Conservation (phyloP, 495 filamentous ascomycete species). For the Staphylotrichum longicolle region DNA sequence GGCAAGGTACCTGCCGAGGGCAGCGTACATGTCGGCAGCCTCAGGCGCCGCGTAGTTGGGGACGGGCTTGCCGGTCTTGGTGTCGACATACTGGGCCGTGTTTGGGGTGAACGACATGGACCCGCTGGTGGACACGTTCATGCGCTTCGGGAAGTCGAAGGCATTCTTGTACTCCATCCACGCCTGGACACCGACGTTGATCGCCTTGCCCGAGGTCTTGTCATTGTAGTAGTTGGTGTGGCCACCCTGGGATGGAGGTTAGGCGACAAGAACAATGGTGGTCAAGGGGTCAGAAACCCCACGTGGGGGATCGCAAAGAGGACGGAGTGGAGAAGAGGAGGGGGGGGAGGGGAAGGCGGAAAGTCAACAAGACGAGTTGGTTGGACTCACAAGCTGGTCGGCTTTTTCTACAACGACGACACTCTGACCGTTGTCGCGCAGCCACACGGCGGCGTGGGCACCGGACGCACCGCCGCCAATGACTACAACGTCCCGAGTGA, state of each 20-base stretch:
- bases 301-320: too few relatives aligned
- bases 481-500: conserved; percentile 34
- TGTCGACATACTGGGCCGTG: conserved; percentile 38
- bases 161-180: conserved; percentile 28
- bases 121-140: conserved; percentile 35
- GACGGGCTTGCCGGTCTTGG: conserved; percentile 34
- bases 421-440: conserved; percentile 41
- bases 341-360: too few relatives aligned
- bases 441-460: conserved; percentile 45
- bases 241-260: conserved; percentile 35
- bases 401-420: conserved; percentile 43
- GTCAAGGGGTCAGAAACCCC: too few relatives aligned
- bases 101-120: conserved; percentile 17
- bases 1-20: conserved; percentile 36
- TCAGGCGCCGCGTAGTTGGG: conserved; percentile 14
- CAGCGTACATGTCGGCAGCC: conserved; percentile 23
- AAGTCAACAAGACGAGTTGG: not conserved
- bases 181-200: conserved; percentile 41
- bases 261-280: not conserved
- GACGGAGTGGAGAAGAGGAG: too few relatives aligned
- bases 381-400: conserved; percentile 35
- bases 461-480: conserved; percentile 48
- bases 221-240: conserved; percentile 41
- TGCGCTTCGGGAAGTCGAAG: conserved; percentile 33
- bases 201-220: conserved; percentile 29